These are phyloP conservation scores for Acanthamoeba lenticulata DNA, from an alignment of 208 protist genomes.

Conservation along the genomic window DNA sequence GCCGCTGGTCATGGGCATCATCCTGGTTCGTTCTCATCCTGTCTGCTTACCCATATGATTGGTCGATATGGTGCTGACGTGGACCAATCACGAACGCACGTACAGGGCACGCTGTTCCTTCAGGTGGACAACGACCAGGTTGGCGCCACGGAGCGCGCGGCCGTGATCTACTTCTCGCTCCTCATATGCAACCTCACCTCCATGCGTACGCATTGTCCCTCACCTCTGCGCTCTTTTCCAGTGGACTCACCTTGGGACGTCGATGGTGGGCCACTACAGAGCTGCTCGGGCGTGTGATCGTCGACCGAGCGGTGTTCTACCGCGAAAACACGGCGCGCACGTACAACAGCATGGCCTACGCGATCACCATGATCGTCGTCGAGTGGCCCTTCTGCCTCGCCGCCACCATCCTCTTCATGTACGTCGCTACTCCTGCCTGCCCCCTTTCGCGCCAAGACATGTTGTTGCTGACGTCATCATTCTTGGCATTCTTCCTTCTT, in stretches of 20 bases:
- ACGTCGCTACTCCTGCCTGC: not conserved
- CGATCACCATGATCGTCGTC: constrained; percentile 35
- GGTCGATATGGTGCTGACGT: not conserved
- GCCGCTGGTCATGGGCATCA: not conserved
- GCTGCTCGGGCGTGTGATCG: not conserved
- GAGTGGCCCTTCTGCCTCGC: constrained; percentile 2
- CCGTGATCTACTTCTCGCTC: constrained; percentile 47
- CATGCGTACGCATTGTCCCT: not conserved
- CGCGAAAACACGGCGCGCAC: constrained; percentile 31
- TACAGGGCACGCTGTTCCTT: constrained; percentile 36
- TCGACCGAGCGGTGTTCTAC: constrained; percentile 39
- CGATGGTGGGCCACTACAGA: not conserved
- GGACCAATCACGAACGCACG: not conserved
- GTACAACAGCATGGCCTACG: constrained; percentile 51
- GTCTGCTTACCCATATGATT: not conserved
- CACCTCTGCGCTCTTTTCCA: not conserved
- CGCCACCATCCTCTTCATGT: not conserved
- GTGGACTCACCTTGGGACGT: not conserved
- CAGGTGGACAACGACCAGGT: constrained; percentile 41
- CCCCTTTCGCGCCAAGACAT: not conserved
- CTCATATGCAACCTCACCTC: constrained; percentile 46
- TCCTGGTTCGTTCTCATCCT: not conserved
- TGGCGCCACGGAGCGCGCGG: constrained; percentile 13
- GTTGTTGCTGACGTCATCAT: not conserved
- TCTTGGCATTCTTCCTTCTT: not conserved